Evolutionary conservation across 2,329 filamentous ascomycete species (phyloP).

Genomic region (Chrysosporium queenslandicum): DNA sequence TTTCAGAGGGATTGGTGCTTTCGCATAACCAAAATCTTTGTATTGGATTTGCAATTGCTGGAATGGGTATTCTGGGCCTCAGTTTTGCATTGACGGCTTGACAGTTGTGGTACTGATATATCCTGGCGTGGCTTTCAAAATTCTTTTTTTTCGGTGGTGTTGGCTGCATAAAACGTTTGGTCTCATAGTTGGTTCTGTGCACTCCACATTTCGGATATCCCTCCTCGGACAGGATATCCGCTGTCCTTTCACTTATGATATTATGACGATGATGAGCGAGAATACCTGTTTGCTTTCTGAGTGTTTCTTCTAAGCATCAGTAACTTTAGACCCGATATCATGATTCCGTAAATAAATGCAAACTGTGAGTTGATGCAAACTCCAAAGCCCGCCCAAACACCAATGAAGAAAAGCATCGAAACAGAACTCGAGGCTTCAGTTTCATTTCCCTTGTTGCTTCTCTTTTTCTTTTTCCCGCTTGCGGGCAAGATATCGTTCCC

Average conservation of each 20-base stretch:
- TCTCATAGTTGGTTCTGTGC: neutral
- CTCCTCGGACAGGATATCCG: neutral
- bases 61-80: constrained; percentile 78
- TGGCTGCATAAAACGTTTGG: too few relatives aligned
- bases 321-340: neutral
- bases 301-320: too few relatives aligned
- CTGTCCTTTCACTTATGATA: neutral
- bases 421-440: neutral
- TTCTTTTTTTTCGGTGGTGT: too few relatives aligned
- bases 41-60: constrained; percentile 33
- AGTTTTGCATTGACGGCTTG: constrained; percentile 71
- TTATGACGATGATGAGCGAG: neutral
- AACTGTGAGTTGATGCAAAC: neutral
- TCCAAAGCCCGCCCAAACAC: neutral
- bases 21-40: constrained; percentile 42
- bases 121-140: too few relatives aligned
- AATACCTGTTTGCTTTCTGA: too few relatives aligned
- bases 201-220: neutral
- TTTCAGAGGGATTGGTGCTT: constrained; percentile 73
- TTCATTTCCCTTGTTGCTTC: constrained; percentile 25
- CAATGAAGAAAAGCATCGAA: neutral
- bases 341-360: neutral
- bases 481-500: constrained; percentile 51
- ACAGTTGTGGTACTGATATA: constrained; percentile 7
- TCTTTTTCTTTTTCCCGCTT: constrained; percentile 44